Evolutionary conservation across 2,329 filamentous ascomycete species (phyloP), one percentile per base, ranked within the genome.

Genomic region (Zarea fungicola): DNA sequence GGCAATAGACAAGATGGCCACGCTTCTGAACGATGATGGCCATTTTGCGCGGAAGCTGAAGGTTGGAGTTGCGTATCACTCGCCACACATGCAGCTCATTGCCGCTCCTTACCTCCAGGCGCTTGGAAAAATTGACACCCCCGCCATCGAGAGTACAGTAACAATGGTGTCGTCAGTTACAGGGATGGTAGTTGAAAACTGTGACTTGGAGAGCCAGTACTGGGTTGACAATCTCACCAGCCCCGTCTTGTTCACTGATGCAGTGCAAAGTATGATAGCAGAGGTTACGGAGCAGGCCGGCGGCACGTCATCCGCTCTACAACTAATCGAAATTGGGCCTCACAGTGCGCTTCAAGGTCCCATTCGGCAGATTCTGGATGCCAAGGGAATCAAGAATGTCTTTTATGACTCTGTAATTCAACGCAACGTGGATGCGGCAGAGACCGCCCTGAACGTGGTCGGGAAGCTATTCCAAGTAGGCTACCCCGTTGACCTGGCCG

Each of bases 311-410:
- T n/a, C n/a, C n/a, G n/a, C n/a, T n/a, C n/a, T n/a, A n/a, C n/a
- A n/a, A n/a, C 14, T 34, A 8, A 34, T 63, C 9, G 60, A 63
- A 26, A 48, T 65, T 25, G 60, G 61, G 1, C 58, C 62, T 2
- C 55, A 61, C 35, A 52, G 56, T 11, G 58, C 61, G 10, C 51
- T 64, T 3, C 46, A 50, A 3, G 56, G 56, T 0, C 59, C 62
- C n/a, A 45, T 63, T 2, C 49, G 51, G 3, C 54, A 63, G 26
- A 58, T 62, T 18, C 41, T 56, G 31, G 16, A 34, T 8, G 31
- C 28, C 8, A 29, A 8, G 8, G 28, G 28, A 8, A 29, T 29
- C 28, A 29, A 8, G 8, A 29, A 29, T 14, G 28, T 29, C 28
- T 14, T 14, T 29, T 29, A 29, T 14, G 28, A 8, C 28, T 29